Base-by-base conservation (phyloP, 2,329 filamentous ascomycete species). In the Fonsecaea monophora region DNA sequence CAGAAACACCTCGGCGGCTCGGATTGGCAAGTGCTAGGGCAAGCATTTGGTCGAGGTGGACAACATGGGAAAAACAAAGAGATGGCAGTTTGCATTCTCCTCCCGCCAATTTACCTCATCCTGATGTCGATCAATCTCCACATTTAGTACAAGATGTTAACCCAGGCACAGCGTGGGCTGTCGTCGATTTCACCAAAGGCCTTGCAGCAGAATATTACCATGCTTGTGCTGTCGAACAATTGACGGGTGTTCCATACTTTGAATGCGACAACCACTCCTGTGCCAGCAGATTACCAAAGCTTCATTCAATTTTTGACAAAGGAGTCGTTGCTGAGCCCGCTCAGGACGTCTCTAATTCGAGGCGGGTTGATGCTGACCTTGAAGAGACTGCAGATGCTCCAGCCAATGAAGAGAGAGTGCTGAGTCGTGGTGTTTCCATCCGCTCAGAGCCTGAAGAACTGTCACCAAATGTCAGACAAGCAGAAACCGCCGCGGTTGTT, bases 251-350 rank as follows among this genome's bases (percentile, higher is more conserved):
- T 7, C 77, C 78, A 0, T 82, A 78, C 66, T 82, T 82, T 56
- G 78, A 82, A 65, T 82, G 81, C 59, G 62, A 76, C 13, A 79
- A 81, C 57, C 81, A 82, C 68, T 72, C 78, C 18, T 82, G 80
- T 60, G 73, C 75, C 1, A 68, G 70, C 12, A 69, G 37, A 64
- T 71, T 57, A 61, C 70, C 65, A 35, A 65, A 63, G 60, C 61
- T 71, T 50, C 65, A 65, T 15, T 72, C 72, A 4, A 50, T 72
- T 15, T 69, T 68, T 60, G 72, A 72, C 35, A 42, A 54, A 4
- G 48, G 45, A 15, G 32, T 30, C 3, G 0, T 21, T 13, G 21
- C 6, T 7, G 38, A 58, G 13, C 8, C 48, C 12, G 37, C 37
- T n/a, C 7, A 38, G 7, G 18, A 53, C 12, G 38, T 32, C 30